Conservation (phyloP, 2,329 filamentous ascomycete species). For the Aspergillus aculeatus region DNA sequence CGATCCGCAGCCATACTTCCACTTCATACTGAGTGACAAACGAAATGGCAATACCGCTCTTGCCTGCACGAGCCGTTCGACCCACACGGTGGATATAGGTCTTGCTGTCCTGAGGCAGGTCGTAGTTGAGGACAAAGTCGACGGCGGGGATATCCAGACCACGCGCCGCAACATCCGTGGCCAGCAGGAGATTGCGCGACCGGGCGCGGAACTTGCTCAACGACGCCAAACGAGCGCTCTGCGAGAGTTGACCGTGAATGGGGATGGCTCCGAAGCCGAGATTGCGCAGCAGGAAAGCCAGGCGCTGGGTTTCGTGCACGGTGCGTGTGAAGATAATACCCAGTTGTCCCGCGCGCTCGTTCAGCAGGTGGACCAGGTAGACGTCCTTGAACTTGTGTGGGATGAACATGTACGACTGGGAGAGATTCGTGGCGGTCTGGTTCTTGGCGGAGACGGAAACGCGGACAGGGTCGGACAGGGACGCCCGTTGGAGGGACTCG, state of each 20-base stretch:
- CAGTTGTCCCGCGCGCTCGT: constrained; percentile 82
- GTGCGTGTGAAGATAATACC: constrained; percentile 91
- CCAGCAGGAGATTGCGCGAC: constrained; percentile 78
- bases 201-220: constrained; percentile 85
- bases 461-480: constrained; percentile 76
- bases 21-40: constrained; percentile 87
- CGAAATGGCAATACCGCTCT: constrained; percentile 75
- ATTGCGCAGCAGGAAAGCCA: constrained; percentile 77
- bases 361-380: constrained; percentile 81
- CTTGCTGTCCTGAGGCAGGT: constrained; percentile 67
- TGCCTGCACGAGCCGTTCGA: constrained; percentile 82
- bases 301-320: constrained; percentile 82
- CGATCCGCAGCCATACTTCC: constrained; percentile 76
- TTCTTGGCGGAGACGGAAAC: constrained; percentile 83
- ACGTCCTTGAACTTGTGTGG: constrained; percentile 86
- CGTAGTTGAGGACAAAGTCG: constrained; percentile 81
- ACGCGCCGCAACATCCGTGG: constrained; percentile 89
- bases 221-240: constrained; percentile 80
- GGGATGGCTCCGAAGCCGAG: constrained; percentile 90
- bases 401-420: constrained; percentile 84
- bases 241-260: constrained; percentile 86
- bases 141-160: constrained; percentile 93
- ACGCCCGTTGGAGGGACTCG: constrained; percentile 86
- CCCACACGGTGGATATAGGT: constrained; percentile 90
- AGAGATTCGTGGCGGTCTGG: constrained; percentile 84